These are phyloP conservation scores for Boletus vinaceobasis DNA, from an alignment of 768 basidiomycete species.

Conservation along the genomic window DNA sequence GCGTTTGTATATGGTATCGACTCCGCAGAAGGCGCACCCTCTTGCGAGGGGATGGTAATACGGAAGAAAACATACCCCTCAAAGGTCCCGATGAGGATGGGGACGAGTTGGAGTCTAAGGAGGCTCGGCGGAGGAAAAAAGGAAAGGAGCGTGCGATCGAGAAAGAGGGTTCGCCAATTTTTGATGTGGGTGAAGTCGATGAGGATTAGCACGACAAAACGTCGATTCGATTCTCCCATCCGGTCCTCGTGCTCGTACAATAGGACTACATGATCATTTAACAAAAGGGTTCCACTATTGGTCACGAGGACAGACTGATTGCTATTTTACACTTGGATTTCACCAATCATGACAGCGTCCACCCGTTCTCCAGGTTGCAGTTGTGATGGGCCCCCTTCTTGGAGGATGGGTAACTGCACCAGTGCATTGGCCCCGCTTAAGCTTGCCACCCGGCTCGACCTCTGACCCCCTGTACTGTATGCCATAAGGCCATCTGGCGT, in stretches of 20 bases:
- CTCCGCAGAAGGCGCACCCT: slow-evolving; percentile 26
- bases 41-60: neutral
- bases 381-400: slow-evolving; percentile 30
- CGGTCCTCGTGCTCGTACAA: too few relatives aligned
- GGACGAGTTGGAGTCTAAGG: slow-evolving; percentile 45
- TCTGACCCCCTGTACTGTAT: slow-evolving; percentile 81
- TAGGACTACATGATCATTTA: neutral
- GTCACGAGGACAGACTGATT: neutral
- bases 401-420: slow-evolving; percentile 56
- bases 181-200: slow-evolving; percentile 54
- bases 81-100: slow-evolving; percentile 36
- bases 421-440: slow-evolving; percentile 79
- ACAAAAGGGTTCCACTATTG: neutral
- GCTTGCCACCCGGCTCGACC: slow-evolving; percentile 80
- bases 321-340: slow-evolving; percentile 40
- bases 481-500: slow-evolving; percentile 50
- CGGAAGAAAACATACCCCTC: slow-evolving; percentile 74
- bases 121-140: slow-evolving; percentile 35
- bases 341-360: slow-evolving; percentile 66
- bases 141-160: slow-evolving; percentile 47
- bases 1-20: slow-evolving; percentile 78
- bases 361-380: slow-evolving; percentile 55
- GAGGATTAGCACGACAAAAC: slow-evolving; percentile 35
- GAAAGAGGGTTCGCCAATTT: slow-evolving; percentile 40
- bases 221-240: neutral